phyloP scores from a whole-genome alignment of 2,329 filamentous ascomycete genomes.

The Curvularia lunata region DNA sequence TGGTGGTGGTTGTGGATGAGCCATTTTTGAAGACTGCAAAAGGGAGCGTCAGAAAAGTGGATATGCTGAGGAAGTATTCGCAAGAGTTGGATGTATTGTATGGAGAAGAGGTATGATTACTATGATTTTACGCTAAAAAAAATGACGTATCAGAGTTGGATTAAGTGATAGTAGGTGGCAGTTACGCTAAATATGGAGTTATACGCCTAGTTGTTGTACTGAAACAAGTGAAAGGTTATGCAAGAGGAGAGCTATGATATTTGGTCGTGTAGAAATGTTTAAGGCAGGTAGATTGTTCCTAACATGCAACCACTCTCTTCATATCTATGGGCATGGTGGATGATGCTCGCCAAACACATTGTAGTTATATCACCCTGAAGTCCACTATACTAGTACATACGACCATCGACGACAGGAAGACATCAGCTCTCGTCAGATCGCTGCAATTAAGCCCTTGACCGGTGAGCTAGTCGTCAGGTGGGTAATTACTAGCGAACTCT shows the following conservation, averaged over 20 bases:
- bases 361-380: too few species aligned
- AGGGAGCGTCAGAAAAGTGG: conserved; percentile 53
- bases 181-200: not conserved
- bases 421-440: too few species aligned
- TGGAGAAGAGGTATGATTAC: not conserved
- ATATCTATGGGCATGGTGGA: not conserved
- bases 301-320: not conserved
- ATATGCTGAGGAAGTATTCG: conserved; percentile 51
- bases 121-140: not conserved
- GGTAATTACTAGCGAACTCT: too few species aligned
- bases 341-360: not conserved
- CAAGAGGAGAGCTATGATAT: too few species aligned
- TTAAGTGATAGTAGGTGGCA: not conserved
- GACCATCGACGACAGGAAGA: too few species aligned
- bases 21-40: conserved; percentile 57
- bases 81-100: conserved; percentile 19
- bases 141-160: not conserved
- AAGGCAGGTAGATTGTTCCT: too few species aligned
- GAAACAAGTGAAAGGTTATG: too few species aligned
- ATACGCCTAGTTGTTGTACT: too few species aligned
- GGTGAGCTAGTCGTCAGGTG: too few species aligned
- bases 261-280: too few species aligned
- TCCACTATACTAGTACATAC: too few species aligned
- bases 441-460: too few species aligned
- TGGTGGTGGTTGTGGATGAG: conserved; percentile 54